These are phyloP conservation scores for Epichloe baconii DNA, from an alignment of 2,329 filamentous ascomycete genomes.

Conservation along the genomic window DNA sequence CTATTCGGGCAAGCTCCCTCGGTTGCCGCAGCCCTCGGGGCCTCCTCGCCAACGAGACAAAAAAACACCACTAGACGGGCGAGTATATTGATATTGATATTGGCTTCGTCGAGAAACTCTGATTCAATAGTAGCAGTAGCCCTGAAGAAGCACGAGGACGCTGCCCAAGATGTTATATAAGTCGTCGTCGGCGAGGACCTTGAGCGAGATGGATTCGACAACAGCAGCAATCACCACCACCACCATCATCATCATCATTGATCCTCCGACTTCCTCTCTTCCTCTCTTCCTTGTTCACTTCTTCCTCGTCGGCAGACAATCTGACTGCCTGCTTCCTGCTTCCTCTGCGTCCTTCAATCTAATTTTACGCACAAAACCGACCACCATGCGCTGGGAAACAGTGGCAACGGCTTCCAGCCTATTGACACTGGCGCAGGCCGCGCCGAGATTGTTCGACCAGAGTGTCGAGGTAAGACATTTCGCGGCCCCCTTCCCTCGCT, in stretches of 20 bases:
- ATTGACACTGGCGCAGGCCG: slow-evolving; percentile 3
- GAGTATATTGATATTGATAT: neutral
- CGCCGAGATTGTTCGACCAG: slow-evolving; percentile 1
- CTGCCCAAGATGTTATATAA: neutral
- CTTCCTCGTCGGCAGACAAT: neutral
- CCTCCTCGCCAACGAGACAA: too few species aligned
- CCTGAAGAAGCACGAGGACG: neutral
- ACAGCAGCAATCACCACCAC: neutral
- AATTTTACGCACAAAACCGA: neutral
- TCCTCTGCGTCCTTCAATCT: too few species aligned
- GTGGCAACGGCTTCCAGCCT: slow-evolving; percentile 3
- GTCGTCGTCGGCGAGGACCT: neutral
- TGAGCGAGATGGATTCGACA: neutral
- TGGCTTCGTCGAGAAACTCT: neutral
- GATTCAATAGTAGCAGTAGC: neutral
- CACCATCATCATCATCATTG: neutral
- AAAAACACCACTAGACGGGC: neutral
- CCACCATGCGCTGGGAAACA: neutral
- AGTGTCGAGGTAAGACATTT: neutral
- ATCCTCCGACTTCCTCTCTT: neutral
- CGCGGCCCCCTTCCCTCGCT: neutral
- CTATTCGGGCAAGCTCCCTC: slow-evolving; percentile 2
- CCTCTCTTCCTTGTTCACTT: neutral
- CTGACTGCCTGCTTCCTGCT: too few species aligned
- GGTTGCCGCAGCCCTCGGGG: neutral